Percentiles rank a stretch among this genome's conserved stretches.
These are phyloP conservation scores for Talaromyces adpressus DNA, from an alignment of 495 filamentous ascomycete genomes.

Conservation along the genomic window DNA sequence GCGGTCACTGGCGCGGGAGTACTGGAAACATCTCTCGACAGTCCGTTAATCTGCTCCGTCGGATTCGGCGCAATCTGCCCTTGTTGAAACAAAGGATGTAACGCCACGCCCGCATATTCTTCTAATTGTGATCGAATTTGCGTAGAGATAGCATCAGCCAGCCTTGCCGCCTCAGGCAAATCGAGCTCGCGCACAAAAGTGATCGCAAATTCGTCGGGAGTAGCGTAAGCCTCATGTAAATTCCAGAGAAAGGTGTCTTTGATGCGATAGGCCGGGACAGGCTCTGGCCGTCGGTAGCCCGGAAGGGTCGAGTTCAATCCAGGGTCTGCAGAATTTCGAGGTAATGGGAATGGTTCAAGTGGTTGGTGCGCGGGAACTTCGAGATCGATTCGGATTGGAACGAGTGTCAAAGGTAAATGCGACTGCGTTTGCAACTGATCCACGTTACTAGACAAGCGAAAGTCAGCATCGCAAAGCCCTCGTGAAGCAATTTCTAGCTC, in stretches of 20 bases:
- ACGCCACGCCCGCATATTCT: slow-evolving; percentile 89
- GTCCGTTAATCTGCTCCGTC: slow-evolving; percentile 18
- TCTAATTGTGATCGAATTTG: slow-evolving; percentile 93
- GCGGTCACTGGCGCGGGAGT: slow-evolving; percentile 39
- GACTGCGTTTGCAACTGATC: slow-evolving; percentile 78
- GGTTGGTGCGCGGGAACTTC: slow-evolving; percentile 79
- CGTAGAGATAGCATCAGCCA: slow-evolving; percentile 74
- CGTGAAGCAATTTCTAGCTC: not conserved
- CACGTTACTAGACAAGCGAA: slow-evolving; percentile 24
- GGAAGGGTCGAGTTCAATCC: slow-evolving; percentile 58
- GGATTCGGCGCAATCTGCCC: slow-evolving; percentile 34
- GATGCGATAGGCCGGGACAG: slow-evolving; percentile 72
- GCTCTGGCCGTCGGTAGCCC: slow-evolving; percentile 69
- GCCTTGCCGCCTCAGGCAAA: slow-evolving; percentile 62
- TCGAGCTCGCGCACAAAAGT: slow-evolving; percentile 92
- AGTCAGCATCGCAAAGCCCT: slow-evolving; percentile 11
- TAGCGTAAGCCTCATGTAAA: slow-evolving; percentile 87
- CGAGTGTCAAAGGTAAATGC: slow-evolving; percentile 77
- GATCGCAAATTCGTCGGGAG: slow-evolving; percentile 89
- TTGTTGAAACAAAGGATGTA: slow-evolving; percentile 82
- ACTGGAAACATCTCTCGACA: slow-evolving; percentile 44
- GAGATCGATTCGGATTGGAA: slow-evolving; percentile 94
- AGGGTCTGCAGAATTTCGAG: slow-evolving; percentile 53
- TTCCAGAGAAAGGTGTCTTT: slow-evolving; percentile 98
- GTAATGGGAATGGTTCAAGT: slow-evolving; percentile 60